Percentiles rank a stretch among this genome's conserved stretches.
These are phyloP conservation scores for Ganoderma resinaceum DNA, from an alignment of 1,284 basidiomycete genomes.

Conservation along the genomic window DNA sequence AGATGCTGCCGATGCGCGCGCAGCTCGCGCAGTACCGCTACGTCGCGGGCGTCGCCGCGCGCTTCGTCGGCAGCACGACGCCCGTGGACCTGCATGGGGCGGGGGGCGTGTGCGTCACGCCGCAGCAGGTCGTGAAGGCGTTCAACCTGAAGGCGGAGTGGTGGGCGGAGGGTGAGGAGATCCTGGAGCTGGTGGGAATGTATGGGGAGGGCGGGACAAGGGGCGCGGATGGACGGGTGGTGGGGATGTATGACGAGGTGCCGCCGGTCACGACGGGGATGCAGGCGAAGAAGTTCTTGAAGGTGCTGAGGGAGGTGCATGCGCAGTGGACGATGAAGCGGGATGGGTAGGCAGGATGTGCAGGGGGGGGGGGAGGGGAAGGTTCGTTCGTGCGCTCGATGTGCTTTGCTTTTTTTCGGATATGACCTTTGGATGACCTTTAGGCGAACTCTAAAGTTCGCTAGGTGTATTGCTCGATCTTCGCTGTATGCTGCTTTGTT, in stretches of 20 bases:
- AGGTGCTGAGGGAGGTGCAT: conserved; percentile 55
- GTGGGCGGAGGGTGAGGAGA: conserved; percentile 57
- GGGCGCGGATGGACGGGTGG: conserved; percentile 54
- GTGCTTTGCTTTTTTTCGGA: background rate
- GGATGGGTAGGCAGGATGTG: conserved; percentile 14
- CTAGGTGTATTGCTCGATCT: too few species aligned
- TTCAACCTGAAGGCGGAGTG: conserved; percentile 54
- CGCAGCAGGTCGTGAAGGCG: conserved; percentile 64
- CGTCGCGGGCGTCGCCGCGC: conserved; percentile 37
- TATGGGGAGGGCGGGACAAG: conserved; percentile 65
- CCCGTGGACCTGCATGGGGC: conserved; percentile 35
- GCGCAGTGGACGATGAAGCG: conserved; percentile 31
- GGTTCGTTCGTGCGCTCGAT: background rate
- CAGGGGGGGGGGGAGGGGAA: background rate
- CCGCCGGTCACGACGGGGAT: conserved; percentile 46
- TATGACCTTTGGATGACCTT: background rate
- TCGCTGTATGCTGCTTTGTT: background rate
- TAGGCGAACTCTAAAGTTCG: background rate
- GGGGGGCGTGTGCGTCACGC: conserved; percentile 33
- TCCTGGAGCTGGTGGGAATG: conserved; percentile 52
- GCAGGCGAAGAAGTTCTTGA: conserved; percentile 55
- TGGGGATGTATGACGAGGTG: conserved; percentile 56
- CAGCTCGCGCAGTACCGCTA: conserved; percentile 40
- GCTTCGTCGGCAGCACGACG: conserved; percentile 30
- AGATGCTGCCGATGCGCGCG: conserved; percentile 34